These are phyloP conservation scores for Alternaria hordeiaustralica DNA, from an alignment of 2,329 filamentous ascomycete genomes.

Conservation along the genomic window DNA sequence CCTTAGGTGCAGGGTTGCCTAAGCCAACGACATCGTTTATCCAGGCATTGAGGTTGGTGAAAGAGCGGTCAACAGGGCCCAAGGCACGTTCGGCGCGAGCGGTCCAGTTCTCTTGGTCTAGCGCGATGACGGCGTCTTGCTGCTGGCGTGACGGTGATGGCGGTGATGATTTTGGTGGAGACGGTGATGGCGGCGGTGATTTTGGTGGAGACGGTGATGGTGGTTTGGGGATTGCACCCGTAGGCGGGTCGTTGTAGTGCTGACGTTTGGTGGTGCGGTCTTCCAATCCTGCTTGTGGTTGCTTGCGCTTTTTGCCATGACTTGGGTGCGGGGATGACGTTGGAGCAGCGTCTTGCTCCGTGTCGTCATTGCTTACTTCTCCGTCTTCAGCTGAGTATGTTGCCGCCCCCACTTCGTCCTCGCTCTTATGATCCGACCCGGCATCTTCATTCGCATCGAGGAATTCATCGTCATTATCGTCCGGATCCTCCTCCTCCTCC, in stretches of 20 bases:
- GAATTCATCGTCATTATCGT: background rate
- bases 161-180: background rate
- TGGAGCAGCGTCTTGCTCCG: background rate
- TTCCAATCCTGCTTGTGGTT: background rate
- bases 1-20: background rate
- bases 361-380: background rate
- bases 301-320: background rate
- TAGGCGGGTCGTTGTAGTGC: background rate
- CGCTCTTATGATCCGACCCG: background rate
- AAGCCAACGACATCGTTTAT: background rate
- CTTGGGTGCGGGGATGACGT: background rate
- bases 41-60: background rate
- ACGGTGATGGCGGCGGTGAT: background rate
- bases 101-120: background rate
- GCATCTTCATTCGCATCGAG: background rate
- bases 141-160: background rate
- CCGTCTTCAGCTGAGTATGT: background rate
- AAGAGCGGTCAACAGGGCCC: background rate
- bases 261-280: background rate
- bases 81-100: background rate
- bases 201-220: background rate
- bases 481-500: background rate
- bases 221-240: background rate
- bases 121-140: background rate
- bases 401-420: background rate